Evolutionary conservation across 2,329 filamentous ascomycete species (phyloP), one percentile per base, ranked within the genome.

Genomic region (Ophiostoma populinum): DNA sequence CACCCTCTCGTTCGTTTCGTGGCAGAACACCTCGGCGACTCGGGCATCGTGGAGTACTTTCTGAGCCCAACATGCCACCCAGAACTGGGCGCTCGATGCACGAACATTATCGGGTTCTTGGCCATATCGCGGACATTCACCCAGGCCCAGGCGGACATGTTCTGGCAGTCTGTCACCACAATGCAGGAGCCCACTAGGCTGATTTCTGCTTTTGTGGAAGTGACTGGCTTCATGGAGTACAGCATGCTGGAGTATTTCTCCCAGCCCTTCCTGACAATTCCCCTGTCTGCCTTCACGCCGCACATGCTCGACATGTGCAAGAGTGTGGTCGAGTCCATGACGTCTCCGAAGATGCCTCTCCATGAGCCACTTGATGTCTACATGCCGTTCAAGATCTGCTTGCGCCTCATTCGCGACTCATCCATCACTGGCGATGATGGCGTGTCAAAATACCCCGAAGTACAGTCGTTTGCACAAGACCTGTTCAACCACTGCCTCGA

Each of bases 41-140:
- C 78, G 25, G 73, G 75, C 35, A 61, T 95, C 18, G 70, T 92
- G 17, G 73, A 85, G 40, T 95, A 94, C 53, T 74, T 98, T 30
- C 69, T 94, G 34, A 82, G 87, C 2, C 75, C 87, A 11, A 85
- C 85, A 37, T 94, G 87, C 21, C 90, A 95, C 49, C 83, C 86
- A 1, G 85, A 93, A 49, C 72, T 95, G 35, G 90, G 92, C 15
- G 65, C 68, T 24, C 74, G 85, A 45, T 81, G 81, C 47, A 66
- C 68, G 26, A 92, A 93, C 43, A 80, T 95, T 35, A 63, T 94
- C 32, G 81, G 81, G 1, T 95, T 95, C 48, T 62, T 95, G 34
- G 69, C 83, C 16, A 79, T 90, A 11, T 90, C 81, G 0, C 65
- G 66, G 36, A 76, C 72, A 11, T 93, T 87, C 53, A 70, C 67